These are phyloP conservation scores for Hypoxylon intermedium DNA, from an alignment of 495 filamentous ascomycete species.

Conservation along the genomic window DNA sequence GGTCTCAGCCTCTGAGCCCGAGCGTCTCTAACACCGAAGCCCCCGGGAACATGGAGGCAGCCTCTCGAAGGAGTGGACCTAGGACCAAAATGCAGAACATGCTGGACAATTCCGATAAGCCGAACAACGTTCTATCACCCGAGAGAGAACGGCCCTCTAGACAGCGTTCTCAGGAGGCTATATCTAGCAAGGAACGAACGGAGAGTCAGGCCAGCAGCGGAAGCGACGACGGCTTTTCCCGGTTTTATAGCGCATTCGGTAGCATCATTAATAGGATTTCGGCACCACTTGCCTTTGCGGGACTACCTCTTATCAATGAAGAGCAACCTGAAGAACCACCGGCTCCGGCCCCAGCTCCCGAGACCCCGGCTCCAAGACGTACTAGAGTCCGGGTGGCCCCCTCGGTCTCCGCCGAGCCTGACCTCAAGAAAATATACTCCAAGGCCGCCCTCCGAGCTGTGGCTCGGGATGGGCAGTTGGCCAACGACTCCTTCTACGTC, in stretches of 20 bases:
- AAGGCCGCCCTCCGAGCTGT: slow-evolving; percentile 77
- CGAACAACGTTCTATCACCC: slow-evolving; percentile 47
- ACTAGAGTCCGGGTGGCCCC: slow-evolving; percentile 48
- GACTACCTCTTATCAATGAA: slow-evolving; percentile 75
- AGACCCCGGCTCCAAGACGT: slow-evolving; percentile 50
- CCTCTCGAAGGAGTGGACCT: slow-evolving; percentile 56
- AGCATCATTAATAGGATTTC: slow-evolving; percentile 82
- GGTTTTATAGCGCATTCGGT: slow-evolving; percentile 89
- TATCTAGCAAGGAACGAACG: slow-evolving; percentile 27
- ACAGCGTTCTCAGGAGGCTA: slow-evolving; percentile 26
- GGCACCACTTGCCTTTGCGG: slow-evolving; percentile 88
- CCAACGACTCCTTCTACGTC: slow-evolving; percentile 89
- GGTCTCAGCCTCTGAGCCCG: slow-evolving; percentile 69
- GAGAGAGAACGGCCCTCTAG: slow-evolving; percentile 37
- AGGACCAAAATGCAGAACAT: slow-evolving; percentile 48
- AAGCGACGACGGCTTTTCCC: slow-evolving; percentile 83
- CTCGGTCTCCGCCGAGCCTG: slow-evolving; percentile 63
- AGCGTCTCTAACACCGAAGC: slow-evolving; percentile 77
- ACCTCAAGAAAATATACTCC: slow-evolving; percentile 78
- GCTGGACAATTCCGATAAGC: slow-evolving; percentile 50
- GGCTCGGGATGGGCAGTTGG: slow-evolving; percentile 53
- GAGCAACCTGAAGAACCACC: slow-evolving; percentile 45
- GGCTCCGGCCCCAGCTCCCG: slow-evolving; percentile 35
- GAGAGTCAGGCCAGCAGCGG: slow-evolving; percentile 20
- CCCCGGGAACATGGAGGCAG: slow-evolving; percentile 71